These are phyloP conservation scores for Bacterosira constricta DNA, from an alignment of 108 stramenopile species.

Conservation along the genomic window DNA sequence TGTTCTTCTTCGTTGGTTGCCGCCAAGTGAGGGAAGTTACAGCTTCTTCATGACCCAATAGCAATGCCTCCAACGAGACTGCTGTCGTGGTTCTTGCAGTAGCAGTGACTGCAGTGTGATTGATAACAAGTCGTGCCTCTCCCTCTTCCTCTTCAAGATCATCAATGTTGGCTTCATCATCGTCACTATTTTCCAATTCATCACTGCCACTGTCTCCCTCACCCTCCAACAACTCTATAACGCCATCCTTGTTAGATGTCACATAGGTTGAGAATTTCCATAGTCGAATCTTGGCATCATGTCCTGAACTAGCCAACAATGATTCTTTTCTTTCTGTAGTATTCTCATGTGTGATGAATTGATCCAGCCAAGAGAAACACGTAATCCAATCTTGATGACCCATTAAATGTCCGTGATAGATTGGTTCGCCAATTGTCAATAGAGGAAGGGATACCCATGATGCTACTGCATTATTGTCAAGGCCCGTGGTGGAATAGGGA, in stretches of 20 bases:
- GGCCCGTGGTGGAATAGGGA: neutral
- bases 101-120: slow-evolving; percentile 10
- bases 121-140: slow-evolving; percentile 68
- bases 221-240: neutral
- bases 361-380: slow-evolving; percentile 64
- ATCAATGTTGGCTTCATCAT: slow-evolving; percentile 55
- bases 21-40: slow-evolving; percentile 75
- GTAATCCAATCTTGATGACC: slow-evolving; percentile 92
- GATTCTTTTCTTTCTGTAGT: slow-evolving; percentile 3
- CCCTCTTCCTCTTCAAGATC: slow-evolving; percentile 69
- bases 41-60: slow-evolving; percentile 86
- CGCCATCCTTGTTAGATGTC: neutral
- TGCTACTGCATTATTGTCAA: neutral
- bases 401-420: slow-evolving; percentile 54
- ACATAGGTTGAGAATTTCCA: slow-evolving; percentile 71
- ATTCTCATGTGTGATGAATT: neutral
- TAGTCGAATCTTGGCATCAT: slow-evolving; percentile 83
- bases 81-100: slow-evolving; percentile 26
- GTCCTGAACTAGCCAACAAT: slow-evolving; percentile 80
- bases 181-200: slow-evolving; percentile 33
- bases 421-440: slow-evolving; percentile 9
- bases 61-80: slow-evolving; percentile 80
- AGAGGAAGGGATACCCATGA: slow-evolving; percentile 23
- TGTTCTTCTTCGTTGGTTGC: slow-evolving; percentile 38
- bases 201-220: slow-evolving; percentile 20